Conservation (phyloP, 345 rosid genomes). For the Lepidium sativum region DNA sequence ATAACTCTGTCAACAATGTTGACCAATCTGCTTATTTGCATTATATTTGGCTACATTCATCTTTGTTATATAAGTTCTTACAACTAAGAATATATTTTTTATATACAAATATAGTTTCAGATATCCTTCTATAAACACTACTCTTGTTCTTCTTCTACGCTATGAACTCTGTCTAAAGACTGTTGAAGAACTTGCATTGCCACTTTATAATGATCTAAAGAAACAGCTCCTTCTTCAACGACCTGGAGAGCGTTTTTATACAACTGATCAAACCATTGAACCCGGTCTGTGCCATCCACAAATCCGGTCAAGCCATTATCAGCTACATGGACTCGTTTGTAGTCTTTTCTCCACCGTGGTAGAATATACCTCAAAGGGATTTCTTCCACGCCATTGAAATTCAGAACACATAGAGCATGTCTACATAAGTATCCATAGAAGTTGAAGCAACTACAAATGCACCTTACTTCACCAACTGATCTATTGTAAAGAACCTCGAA, state of each 20-base stretch:
- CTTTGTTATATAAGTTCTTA: neutral
- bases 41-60: neutral
- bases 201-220: conserved; percentile 51
- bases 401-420: conserved; percentile 72
- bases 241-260: conserved; percentile 47
- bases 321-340: conserved; percentile 36
- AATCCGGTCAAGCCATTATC: conserved; percentile 20
- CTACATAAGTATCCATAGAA: conserved; percentile 76
- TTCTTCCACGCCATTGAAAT: conserved; percentile 69
- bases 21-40: neutral
- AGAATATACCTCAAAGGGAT: conserved; percentile 50
- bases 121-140: conserved; percentile 3
- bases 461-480: conserved; percentile 64
- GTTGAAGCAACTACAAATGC: conserved; percentile 82
- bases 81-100: neutral
- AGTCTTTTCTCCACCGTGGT: conserved; percentile 64
- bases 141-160: conserved; percentile 32
- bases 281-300: conserved; percentile 17
- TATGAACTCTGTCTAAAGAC: conserved; percentile 44
- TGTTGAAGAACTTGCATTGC: conserved; percentile 48
- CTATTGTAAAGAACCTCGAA: conserved; percentile 73
- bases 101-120: conserved; percentile 7
- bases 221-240: conserved; percentile 60
- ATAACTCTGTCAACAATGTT: neutral
- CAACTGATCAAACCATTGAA: conserved; percentile 52